A percentile compares a stretch with the other conserved stretches of the same genome.
These are phyloP conservation scores for Pichia sp. DNA, from an alignment of 1,139 yeast species.

Conservation along the genomic window DNA sequence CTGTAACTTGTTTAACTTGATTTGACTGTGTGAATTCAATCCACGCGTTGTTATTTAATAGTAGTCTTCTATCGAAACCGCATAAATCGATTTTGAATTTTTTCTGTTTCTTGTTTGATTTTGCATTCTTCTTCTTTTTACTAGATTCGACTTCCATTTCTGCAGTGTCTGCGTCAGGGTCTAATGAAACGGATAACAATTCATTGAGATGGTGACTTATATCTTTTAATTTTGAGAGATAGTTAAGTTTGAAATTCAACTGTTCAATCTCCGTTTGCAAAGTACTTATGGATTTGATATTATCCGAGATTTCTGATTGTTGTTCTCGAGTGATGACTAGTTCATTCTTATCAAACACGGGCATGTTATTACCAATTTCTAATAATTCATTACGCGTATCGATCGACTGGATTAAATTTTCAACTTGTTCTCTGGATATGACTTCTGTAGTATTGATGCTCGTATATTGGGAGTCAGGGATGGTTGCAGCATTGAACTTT, in stretches of 20 bases:
- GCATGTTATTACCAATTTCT: slow-evolving; percentile 35
- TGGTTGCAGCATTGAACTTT: slow-evolving; percentile 4
- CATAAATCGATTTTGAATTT: slow-evolving; percentile 39
- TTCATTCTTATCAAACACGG: slow-evolving; percentile 25
- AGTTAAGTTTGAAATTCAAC: slow-evolving; percentile 19
- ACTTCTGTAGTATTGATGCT: slow-evolving; percentile 7
- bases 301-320: slow-evolving; percentile 21
- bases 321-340: slow-evolving; percentile 29
- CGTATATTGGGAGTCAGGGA: not conserved
- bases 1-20: slow-evolving; percentile 17
- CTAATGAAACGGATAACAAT: slow-evolving; percentile 14
- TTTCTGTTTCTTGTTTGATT: slow-evolving; percentile 24
- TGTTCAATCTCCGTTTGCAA: slow-evolving; percentile 13
- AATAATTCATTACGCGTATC: slow-evolving; percentile 31
- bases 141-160: slow-evolving; percentile 19
- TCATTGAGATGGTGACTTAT: slow-evolving; percentile 41
- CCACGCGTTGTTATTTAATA: slow-evolving; percentile 29
- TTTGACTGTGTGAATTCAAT: slow-evolving; percentile 20
- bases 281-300: slow-evolving; percentile 10
- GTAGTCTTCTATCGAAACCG: slow-evolving; percentile 37
- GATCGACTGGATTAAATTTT: slow-evolving; percentile 23
- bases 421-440: slow-evolving; percentile 23
- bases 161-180: slow-evolving; percentile 16
- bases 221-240: slow-evolving; percentile 38
- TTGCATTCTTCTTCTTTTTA: slow-evolving; percentile 22